Evolutionary conservation across 2,329 filamentous ascomycete genomes (phyloP), one percentile per base, ranked within the genome.

Genomic region (Colletotrichum lentis): DNA sequence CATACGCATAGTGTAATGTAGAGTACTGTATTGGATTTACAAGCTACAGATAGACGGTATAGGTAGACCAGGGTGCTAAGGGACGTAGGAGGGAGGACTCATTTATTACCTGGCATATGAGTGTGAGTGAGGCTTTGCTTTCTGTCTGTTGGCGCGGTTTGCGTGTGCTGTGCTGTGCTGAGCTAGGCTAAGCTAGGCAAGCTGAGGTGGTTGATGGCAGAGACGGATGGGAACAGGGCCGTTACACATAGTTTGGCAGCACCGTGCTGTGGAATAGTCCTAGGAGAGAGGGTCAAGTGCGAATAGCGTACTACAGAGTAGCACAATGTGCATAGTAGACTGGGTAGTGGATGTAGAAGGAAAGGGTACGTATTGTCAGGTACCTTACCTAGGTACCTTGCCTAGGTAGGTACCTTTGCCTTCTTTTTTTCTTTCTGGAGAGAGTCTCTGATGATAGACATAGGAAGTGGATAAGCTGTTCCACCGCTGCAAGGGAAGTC

Each of bases 91-190:
- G 14, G 24, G 55, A n/a, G 31, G 12, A 39, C 16, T 12, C 31
- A 14, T n/a, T n/a, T n/a, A n/a, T 46, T 31, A 57, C 22, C 54
- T 43, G 54, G 55, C 22, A 41, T 31, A 31, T 31, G 27, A 31
- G 27, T 31, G 27, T 31, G 27, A 31, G 27, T 59, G 65, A 67
- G 61, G 64, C 64, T 67, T 64, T 49, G 64, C 50, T 43, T 44
- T 39, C 31, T 35, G 50, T 41, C 24, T 35, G 41, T 44, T 35
- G 44, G 12, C 37, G 44, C 27, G 16, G 14, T 50, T 27, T 31
- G 22, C 52, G 53, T 16, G 59, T 39, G 52, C 14, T 41, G 20
- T 66, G 43, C 50, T 56, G 18, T 55, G 64, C 27, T 53, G 27
- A 31, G 11, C 49, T 53, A 18, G n/a, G 41, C 49, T 31, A 18